Evolutionary conservation across 2,329 filamentous ascomycete genomes (phyloP).

Genomic region (Neofusicoccum umdonicola): DNA sequence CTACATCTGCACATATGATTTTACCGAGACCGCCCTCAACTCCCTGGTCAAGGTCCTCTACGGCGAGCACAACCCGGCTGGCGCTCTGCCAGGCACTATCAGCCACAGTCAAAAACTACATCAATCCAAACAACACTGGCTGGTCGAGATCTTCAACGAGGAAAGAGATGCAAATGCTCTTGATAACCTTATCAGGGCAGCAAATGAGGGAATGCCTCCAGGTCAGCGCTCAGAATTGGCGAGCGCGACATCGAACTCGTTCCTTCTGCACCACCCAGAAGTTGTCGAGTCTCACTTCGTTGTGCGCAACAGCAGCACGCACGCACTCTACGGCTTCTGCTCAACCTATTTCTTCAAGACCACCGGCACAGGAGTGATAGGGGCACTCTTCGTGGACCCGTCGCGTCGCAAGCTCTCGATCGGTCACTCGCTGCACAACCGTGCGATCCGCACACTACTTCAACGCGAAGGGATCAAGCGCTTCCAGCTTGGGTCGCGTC

Average conservation of each 20-base stretch:
- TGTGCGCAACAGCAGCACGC: conserved; percentile 88
- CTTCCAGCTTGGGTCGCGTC: conserved; percentile 75
- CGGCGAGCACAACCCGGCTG: conserved; percentile 64
- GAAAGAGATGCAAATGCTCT: conserved; percentile 72
- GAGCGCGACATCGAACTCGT: conserved; percentile 69
- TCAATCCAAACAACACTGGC: conserved; percentile 91
- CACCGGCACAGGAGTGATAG: conserved; percentile 72
- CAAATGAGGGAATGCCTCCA: conserved; percentile 65
- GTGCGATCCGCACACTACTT: conserved; percentile 73
- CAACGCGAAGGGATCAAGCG: conserved; percentile 72
- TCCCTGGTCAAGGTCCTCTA: conserved; percentile 81
- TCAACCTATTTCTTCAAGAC: conserved; percentile 77
- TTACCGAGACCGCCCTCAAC: conserved; percentile 86
- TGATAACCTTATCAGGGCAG: conserved; percentile 68
- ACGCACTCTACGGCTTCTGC: conserved; percentile 87
- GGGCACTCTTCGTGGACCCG: conserved; percentile 86
- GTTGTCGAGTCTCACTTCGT: conserved; percentile 85
- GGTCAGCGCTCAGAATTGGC: conserved; percentile 67
- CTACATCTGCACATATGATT: conserved; percentile 94
- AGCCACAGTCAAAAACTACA: conserved; percentile 82
- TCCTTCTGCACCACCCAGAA: conserved; percentile 68
- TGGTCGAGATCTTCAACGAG: conserved; percentile 84
- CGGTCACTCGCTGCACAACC: conserved; percentile 81
- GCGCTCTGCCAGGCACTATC: conserved; percentile 66
- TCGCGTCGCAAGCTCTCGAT: conserved; percentile 83